Conservation (phyloP, 176 grass and related monocot genomes). For the Ensete ventricosum region DNA sequence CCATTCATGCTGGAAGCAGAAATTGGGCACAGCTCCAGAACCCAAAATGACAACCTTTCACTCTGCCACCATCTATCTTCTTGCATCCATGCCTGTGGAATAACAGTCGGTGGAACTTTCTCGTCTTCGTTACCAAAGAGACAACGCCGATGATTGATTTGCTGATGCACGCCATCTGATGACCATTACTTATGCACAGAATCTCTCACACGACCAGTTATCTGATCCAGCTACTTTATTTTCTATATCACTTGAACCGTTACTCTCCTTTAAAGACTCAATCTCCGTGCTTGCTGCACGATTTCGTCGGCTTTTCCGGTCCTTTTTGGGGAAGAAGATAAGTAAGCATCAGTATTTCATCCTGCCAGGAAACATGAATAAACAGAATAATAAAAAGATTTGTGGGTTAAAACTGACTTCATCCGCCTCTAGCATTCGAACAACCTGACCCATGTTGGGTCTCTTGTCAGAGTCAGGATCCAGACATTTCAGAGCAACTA, state of each 20-base stretch:
- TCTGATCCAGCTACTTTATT: conserved; percentile 44
- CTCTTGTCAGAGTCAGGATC: conserved; percentile 88
- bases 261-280: conserved; percentile 49
- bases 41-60: background rate
- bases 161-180: background rate
- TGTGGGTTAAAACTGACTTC: conserved; percentile 23
- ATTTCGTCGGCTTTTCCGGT: conserved; percentile 47
- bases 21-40: background rate
- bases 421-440: conserved; percentile 83
- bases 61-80: background rate
- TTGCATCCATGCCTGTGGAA: background rate
- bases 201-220: conserved; percentile 30
- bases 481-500: conserved; percentile 80
- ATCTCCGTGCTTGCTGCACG: conserved; percentile 66
- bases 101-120: background rate
- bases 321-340: conserved; percentile 20
- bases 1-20: background rate
- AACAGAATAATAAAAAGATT: background rate
- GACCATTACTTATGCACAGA: conserved; percentile 15
- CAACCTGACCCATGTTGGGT: conserved; percentile 95
- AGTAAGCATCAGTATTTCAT: background rate
- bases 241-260: conserved; percentile 42
- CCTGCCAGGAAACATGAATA: background rate
- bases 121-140: background rate
- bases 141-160: background rate